These are phyloP conservation scores for Corymbia maculata DNA, from an alignment of 345 rosid species.

Conservation along the genomic window DNA sequence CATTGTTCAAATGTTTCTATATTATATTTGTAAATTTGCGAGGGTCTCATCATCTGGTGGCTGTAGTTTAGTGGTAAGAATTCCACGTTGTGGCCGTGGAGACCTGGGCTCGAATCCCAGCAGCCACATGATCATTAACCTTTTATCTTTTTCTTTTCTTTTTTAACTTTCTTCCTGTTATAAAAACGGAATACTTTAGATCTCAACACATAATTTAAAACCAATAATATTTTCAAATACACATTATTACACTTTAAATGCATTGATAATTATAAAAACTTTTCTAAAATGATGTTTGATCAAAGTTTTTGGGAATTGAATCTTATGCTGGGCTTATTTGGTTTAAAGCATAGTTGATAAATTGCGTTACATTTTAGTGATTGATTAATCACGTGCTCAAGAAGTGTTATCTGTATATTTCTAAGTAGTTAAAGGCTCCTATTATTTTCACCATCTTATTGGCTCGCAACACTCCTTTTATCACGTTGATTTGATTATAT, in stretches of 20 bases:
- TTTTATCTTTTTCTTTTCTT: fast-evolving
- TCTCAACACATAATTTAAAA: not conserved
- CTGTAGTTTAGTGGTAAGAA: conserved; percentile 85
- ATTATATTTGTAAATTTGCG: not conserved
- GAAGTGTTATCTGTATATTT: too few relatives aligned
- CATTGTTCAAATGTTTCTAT: fast-evolving
- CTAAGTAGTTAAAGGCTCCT: too few relatives aligned
- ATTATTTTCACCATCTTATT: too few relatives aligned
- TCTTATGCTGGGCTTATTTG: not conserved
- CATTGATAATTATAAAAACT: too few relatives aligned
- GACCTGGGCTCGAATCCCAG: conserved; percentile 93
- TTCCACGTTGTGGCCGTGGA: conserved; percentile 83
- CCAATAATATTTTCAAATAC: not conserved
- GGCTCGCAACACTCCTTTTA: too few relatives aligned
- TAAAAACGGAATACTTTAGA: not conserved
- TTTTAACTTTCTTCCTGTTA: not conserved
- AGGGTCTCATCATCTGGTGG: not conserved
- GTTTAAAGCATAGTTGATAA: not conserved
- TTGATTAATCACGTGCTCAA: fast-evolving
- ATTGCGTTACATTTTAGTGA: too few relatives aligned
- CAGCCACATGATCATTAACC: conserved; percentile 32
- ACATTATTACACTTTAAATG: not conserved
- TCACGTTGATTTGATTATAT: too few relatives aligned
- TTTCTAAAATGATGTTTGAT: not conserved
- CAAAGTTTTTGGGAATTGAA: not conserved